These are phyloP conservation scores for Arthrobotrys conoides DNA, from an alignment of 2,329 filamentous ascomycete species.

Conservation along the genomic window DNA sequence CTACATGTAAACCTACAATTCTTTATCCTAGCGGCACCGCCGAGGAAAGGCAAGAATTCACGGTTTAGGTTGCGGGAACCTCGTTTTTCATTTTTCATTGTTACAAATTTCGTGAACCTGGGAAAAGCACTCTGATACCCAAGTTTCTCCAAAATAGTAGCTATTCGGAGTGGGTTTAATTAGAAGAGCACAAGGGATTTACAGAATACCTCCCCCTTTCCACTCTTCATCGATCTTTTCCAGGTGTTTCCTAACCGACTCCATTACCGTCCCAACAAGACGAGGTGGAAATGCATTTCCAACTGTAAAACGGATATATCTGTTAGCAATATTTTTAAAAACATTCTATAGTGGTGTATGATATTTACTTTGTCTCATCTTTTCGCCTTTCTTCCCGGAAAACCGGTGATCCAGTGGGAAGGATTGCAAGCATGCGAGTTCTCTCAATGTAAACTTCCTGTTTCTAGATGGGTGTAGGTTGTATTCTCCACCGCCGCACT, in stretches of 20 bases:
- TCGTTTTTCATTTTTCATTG: not conserved
- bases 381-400: slow-evolving; percentile 49
- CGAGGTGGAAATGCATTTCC: slow-evolving; percentile 56
- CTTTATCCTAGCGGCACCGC: not conserved
- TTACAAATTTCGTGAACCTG: not conserved
- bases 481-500: slow-evolving; percentile 73
- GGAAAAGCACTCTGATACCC: not conserved
- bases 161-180: not conserved
- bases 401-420: slow-evolving; percentile 78
- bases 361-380: slow-evolving; percentile 53
- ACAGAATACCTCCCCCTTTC: slow-evolving; percentile 51
- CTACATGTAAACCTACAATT: not conserved
- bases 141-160: not conserved
- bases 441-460: slow-evolving; percentile 76
- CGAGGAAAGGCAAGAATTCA: not conserved
- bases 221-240: slow-evolving; percentile 58
- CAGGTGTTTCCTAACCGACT: slow-evolving; percentile 45
- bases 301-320: slow-evolving; percentile 4
- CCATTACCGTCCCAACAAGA: slow-evolving; percentile 55
- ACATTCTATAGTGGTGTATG: not conserved
- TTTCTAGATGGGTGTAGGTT: slow-evolving; percentile 77
- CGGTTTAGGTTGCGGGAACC: not conserved
- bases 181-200: not conserved
- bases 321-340: not conserved
- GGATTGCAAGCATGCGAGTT: slow-evolving; percentile 78